Base-by-base conservation (phyloP, 768 basidiomycete species). In the Hygrophoropsis aurantiaca region DNA sequence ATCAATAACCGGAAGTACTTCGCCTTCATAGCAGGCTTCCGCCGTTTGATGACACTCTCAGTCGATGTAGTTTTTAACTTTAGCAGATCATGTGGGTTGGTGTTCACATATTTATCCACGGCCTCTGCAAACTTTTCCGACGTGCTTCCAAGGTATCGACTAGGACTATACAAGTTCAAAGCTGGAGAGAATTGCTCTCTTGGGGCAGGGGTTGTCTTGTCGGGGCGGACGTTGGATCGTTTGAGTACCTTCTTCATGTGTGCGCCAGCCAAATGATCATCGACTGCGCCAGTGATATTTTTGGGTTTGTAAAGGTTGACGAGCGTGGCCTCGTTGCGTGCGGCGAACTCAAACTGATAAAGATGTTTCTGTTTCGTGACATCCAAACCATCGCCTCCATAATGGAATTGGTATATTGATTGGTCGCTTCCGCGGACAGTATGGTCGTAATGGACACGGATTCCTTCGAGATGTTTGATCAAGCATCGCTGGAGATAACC, bases 361-460 rank as follows among this genome's bases (percentile, higher is more conserved):
- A 99, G 76, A 69, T 97, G 93, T 65, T 95, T 97, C 69, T 97
- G 94, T 68, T 90, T 94, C 44, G 94, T 97, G 37, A 98, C 93
- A 60, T 99, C 97, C 41, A 99, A 77, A 11, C 87, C 87, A 59
- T 99, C 97, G 42, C 95, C 97, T 10, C 97, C 97, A 62, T 99
- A 99, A 47, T 86, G 77, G 74, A 99, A 99, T 66, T 99, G 97
- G 60, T 94, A 90, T 35, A 99, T 74, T 3, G 93, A 90, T 16
- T 84, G 81, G 64, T 99, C 97, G 62, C 89, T 90, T 39, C 95
- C 94, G 44, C 97, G 90, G 33, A 99, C 94, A 25, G 95, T 98
- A 65, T 97, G 85, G 67, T 99, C 97, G 67, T 99, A 99, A 64
- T 98, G 95, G 6, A 98, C 86, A 25, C 90, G 87, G 44, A 97